Evolutionary conservation across 2,329 filamentous ascomycete genomes (phyloP), one percentile per base, ranked within the genome.

Genomic region (Teratosphaeriaceae sp.): DNA sequence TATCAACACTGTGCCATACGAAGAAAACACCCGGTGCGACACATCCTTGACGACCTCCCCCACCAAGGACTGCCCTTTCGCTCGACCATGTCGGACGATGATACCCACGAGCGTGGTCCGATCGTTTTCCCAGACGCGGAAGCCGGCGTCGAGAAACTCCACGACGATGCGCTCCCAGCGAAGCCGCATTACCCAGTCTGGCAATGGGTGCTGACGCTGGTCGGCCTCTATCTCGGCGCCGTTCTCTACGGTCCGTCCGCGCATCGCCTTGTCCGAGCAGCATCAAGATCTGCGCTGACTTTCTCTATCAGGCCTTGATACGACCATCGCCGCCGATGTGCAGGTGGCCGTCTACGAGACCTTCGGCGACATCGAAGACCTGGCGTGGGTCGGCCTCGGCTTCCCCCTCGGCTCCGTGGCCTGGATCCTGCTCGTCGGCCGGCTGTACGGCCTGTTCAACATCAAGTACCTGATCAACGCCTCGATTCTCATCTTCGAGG

Each of bases 341-440:
- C 60, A 64, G 50, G 51, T 48, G 2, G 33, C 57, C 4, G 46
- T 62, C n/a, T 23, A 57, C 19, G 44, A 54, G 21, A 36, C 40
- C n/a, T 55, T 62, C 20, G 58, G 52, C 1, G 43, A 58, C 18
- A 46, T 62, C 24, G 49, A 52, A 22, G 50, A 56, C 30, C 44
- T 63, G 3, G 35, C 52, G 20, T 61, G 57, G 60, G 34, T 62
- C 19, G 56, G 58, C 15, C 51, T 51, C n/a, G 61, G 54, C 3
- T 65, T 65, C 41, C 40, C 44, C 13, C 19, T 50, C 23, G 48
- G 36, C 49, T 56, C 2, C 47, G 62, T 46, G 5, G 51, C 58
- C 11, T 53, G 61, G 34, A 68, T 70, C 43, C 57, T 71, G 6
- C 52, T 70, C 27, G 71, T 66, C 48, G 69, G 68, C 13, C 64